phyloP scores from a whole-genome alignment of 805 yeast genomes.

The Ogataea ramenticola region DNA sequence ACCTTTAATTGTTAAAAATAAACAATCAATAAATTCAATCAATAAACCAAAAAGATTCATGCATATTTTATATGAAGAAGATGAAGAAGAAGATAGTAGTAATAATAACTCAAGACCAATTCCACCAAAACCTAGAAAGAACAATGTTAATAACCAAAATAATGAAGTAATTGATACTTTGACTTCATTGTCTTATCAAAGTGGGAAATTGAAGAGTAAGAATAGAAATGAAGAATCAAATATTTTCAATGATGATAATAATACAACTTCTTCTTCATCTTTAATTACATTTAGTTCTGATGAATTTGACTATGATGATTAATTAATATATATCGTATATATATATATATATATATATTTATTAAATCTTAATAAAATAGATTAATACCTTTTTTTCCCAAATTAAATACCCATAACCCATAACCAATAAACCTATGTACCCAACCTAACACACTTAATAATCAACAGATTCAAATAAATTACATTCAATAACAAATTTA shows the following conservation, averaged over 20 bases:
- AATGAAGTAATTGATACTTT: constrained; percentile 15
- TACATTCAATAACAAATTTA: constrained; percentile 27
- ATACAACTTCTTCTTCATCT: background rate
- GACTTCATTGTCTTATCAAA: constrained; percentile 9
- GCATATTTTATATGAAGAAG: constrained; percentile 23
- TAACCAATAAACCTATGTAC: background rate
- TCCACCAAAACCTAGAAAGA: background rate
- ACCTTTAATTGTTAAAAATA: too few relatives aligned
- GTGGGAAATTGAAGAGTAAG: constrained; percentile 9
- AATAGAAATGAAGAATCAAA: background rate
- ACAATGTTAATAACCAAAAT: background rate
- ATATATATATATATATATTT: background rate
- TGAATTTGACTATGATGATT: constrained; percentile 1
- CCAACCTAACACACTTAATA: background rate
- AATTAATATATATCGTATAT: background rate
- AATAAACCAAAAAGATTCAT: constrained; percentile 13
- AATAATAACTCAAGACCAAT: background rate
- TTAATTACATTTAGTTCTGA: background rate
- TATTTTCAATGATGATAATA: too few relatives aligned
- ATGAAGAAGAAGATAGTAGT: constrained; percentile 12
- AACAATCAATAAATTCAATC: too few relatives aligned
- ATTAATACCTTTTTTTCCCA: too few relatives aligned
- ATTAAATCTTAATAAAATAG: too few relatives aligned
- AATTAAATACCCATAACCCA: too few relatives aligned
- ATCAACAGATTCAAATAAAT: constrained; percentile 17